Base-by-base conservation (phyloP, 805 yeast genomes). In the Myxozyma mucilagina region DNA sequence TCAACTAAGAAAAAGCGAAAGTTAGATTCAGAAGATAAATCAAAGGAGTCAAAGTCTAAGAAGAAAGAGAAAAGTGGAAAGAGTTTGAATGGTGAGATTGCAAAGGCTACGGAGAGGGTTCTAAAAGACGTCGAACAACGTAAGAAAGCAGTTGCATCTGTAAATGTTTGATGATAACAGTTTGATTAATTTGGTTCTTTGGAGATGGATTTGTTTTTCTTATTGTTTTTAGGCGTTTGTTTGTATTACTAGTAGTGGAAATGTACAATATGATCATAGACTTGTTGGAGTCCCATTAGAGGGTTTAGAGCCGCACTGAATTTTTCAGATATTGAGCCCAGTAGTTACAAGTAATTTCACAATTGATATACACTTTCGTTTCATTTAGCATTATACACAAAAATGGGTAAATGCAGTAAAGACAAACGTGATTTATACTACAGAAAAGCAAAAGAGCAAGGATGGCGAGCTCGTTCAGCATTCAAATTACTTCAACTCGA, bases 391-490 rank as follows among this genome's bases (percentile, higher is more conserved):
- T 16, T 38, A n/a, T 20, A 47, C 8, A 29, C 10, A 31, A 50
- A 31, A 38, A 64, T 64, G 67, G 67, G 67, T n/a, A 64, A 64
- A 41, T 64, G 67, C 56, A 66, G 68, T 47, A 66, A 66, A 47
- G 68, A 66, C 56, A 66, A 64, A 36, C 63, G 67, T 0, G 67
- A 64, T 45, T 44, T 63, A 6, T 64, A 64, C 56, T 64, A 64
- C 45, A 64, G 99, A 74, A 86, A 89, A 72, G 99, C 99, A 59
- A 94, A 94, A 71, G 99, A 94, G 72, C 96, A 92, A 73, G 99
- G 99, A 11, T 94, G 96, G 89, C 80, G 99, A 69, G 99, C 99
- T 1, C 80, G 99, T 47, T 91, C 97, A 0, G 99, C 99, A 0
- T 94, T 90, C 79, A 94, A 94, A 72, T 81, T 94, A 10, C 79